Evolutionary conservation across 2,329 filamentous ascomycete genomes (phyloP).

Genomic region (Diplocarpon mali): DNA sequence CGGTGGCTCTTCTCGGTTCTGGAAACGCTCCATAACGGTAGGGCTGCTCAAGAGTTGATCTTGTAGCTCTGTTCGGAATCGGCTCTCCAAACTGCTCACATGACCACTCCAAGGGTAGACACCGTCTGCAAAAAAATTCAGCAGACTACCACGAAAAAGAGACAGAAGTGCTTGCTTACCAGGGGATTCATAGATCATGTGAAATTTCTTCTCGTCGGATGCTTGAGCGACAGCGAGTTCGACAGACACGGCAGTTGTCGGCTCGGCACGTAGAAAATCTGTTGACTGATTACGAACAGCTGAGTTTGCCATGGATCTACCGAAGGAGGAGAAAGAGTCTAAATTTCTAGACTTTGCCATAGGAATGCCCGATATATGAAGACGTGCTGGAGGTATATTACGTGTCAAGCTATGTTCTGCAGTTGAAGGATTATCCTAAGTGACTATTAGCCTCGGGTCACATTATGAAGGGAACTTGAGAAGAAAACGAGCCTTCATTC

Average conservation of each 20-base stretch:
- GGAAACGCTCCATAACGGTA: neutral
- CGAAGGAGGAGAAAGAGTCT: slow-evolving; percentile 34
- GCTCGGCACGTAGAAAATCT: slow-evolving; percentile 1
- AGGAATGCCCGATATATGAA: neutral
- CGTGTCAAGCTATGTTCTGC: slow-evolving; percentile 9
- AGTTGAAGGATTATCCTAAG: slow-evolving; percentile 6
- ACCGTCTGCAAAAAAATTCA: neutral
- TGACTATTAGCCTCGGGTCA: too few species aligned
- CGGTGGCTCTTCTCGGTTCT: neutral
- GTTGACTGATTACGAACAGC: slow-evolving; percentile 4
- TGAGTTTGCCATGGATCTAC: slow-evolving; percentile 17
- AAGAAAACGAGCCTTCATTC: too few species aligned
- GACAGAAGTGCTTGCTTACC: neutral
- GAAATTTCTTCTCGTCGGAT: neutral
- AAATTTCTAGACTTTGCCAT: slow-evolving; percentile 19
- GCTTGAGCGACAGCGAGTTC: slow-evolving; percentile 12
- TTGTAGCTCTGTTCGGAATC: slow-evolving; percentile 16
- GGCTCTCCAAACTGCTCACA: neutral
- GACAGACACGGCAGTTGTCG: slow-evolving; percentile 8
- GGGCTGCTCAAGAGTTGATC: neutral
- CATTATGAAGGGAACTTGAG: too few species aligned
- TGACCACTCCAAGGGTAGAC: neutral
- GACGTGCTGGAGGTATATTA: slow-evolving; percentile 11
- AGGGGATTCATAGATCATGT: neutral
- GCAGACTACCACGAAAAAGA: neutral